A percentile compares a stretch with the other conserved stretches of the same genome.
These are phyloP conservation scores for Dorcoceras hygrometricum DNA, from an alignment of 257 asterid genomes.

Conservation along the genomic window DNA sequence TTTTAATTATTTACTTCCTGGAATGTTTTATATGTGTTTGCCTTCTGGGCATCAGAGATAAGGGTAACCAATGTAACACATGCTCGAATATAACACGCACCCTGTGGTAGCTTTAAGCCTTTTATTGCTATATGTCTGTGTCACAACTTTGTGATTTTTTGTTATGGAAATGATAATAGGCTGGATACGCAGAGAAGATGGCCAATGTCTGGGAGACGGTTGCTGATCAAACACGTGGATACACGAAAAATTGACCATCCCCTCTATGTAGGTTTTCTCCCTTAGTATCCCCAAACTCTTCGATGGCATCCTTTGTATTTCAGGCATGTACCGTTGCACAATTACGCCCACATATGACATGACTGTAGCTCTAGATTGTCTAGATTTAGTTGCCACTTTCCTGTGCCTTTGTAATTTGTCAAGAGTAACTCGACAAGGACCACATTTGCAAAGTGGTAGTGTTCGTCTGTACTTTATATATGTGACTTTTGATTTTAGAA, in stretches of 20 bases:
- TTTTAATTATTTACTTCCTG: slow-evolving; percentile 1
- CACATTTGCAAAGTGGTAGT: not conserved
- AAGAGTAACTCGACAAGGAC: not conserved
- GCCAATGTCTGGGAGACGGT: slow-evolving; percentile 81
- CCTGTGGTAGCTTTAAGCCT: too few species aligned
- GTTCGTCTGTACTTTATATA: not conserved
- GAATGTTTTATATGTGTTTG: not conserved
- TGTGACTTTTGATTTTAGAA: too few species aligned
- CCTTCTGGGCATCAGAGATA: too few species aligned
- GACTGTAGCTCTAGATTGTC: slow-evolving; percentile 17
- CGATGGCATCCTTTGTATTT: slow-evolving; percentile 19
- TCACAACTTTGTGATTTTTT: not conserved
- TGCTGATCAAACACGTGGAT: slow-evolving; percentile 79
- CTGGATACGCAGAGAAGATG: slow-evolving; percentile 94
- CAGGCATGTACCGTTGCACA: slow-evolving; percentile 23
- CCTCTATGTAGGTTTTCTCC: slow-evolving; percentile 3
- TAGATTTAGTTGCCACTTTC: not conserved
- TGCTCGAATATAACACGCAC: too few species aligned
- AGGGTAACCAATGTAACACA: too few species aligned
- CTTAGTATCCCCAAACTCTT: not conserved
- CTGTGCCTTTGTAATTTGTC: slow-evolving; percentile 7
- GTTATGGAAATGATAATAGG: slow-evolving; percentile 43
- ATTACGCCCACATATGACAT: not conserved
- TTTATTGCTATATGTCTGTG: not conserved
- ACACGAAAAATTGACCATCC: slow-evolving; percentile 34